Conservation (phyloP, 2,329 filamentous ascomycete species). For the Pseudogymnoascus sp. region DNA sequence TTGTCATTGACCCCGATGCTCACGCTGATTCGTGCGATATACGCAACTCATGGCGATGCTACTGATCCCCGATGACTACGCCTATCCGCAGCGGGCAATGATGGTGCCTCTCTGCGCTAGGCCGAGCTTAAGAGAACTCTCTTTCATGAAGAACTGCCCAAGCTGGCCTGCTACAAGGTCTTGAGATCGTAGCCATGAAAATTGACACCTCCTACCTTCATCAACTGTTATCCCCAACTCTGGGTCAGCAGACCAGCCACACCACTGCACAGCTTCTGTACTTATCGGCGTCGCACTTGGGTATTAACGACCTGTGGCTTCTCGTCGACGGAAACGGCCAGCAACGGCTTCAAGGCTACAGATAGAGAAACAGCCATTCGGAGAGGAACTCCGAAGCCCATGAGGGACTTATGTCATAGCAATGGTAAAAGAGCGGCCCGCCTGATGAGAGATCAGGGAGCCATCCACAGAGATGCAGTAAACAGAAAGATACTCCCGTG, state of each 20-base stretch:
- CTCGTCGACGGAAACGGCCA: neutral
- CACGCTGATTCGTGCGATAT: neutral
- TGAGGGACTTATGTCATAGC: neutral
- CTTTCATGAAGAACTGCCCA: neutral
- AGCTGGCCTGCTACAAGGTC: neutral
- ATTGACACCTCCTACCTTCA: neutral
- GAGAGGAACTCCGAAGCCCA: neutral
- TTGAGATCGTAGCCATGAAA: neutral
- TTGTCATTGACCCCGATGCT: neutral
- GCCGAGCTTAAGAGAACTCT: neutral
- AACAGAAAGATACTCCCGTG: neutral
- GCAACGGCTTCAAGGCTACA: neutral
- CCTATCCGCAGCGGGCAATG: neutral
- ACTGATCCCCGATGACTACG: neutral
- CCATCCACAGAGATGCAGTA: neutral
- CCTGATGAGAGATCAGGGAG: neutral
- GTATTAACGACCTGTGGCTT: neutral
- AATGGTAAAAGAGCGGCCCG: neutral
- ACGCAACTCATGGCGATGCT: neutral
- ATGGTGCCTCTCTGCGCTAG: neutral
- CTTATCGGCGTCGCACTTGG: neutral
- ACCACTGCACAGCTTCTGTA: neutral
- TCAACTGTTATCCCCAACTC: neutral
- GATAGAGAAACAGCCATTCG: neutral
- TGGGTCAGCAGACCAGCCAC: neutral